Base-by-base conservation (phyloP, 1,284 basidiomycete genomes). In the Puccinia hordei region DNA sequence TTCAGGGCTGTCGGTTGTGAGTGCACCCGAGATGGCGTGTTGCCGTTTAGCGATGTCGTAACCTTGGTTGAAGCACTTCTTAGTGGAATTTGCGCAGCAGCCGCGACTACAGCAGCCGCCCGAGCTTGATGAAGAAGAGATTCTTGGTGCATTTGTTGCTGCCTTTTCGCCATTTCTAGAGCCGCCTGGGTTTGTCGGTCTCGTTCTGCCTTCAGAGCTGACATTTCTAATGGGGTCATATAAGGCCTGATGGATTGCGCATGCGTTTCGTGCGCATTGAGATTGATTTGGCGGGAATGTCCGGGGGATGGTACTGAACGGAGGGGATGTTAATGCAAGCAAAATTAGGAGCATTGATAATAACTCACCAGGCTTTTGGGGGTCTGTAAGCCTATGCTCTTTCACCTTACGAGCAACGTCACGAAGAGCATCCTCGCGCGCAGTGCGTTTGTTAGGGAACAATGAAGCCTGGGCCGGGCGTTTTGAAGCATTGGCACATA, bases 211-310 rank as follows among this genome's bases (percentile, higher is more conserved):
- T 79, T 79, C 19, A 71, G 53, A 49, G 66, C 66, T 41, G 76
- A 79, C 76, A 79, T 79, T 61, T 79, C 76, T 17, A 79, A 44
- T 15, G 76, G 76, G 35, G 66, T 79, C 76, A 79, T 79, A 38
- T 79, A 79, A 44, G 76, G 76, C 41, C 76, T 71, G 38, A 79
- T 59, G 22, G 76, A 27, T 61, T 79, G 76, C 19, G 76, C 76
- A 35, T 79, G 76, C 5, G 76, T 79, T 71, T 79, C 76, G 44
- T 79, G 76, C 33, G 76, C 76, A 35, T 27, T 79, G 5, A 79
- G 27, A 61, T 17, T 15, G 22, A 79, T 51, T 71, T 71, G 66
- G 8, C 76, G 76, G 22, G 76, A 55, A 61, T 79, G 76, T 27
- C 17, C 19, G 19, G 76, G 53, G 24, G 65, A 68, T 41, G 44